Base-by-base conservation (phyloP, 2,329 filamentous ascomycete species). In the Penicillium sp. region DNA sequence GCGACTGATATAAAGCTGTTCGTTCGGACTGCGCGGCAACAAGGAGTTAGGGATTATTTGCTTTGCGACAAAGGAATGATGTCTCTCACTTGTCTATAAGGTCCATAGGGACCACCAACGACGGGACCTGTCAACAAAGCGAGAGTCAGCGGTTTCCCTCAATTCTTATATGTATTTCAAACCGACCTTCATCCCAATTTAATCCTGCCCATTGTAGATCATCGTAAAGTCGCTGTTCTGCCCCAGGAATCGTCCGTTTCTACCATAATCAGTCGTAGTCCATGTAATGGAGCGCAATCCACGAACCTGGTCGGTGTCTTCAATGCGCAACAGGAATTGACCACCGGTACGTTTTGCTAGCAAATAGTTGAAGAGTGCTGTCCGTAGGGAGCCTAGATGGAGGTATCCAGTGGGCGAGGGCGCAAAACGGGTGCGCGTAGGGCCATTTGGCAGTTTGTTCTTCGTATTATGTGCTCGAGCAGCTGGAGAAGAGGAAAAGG, bases 371-470 rank as follows among this genome's bases (percentile, higher is more conserved):
- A 92, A 97, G n/a, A 99, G 77, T 0, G 95, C 95, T 0, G 94
- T 99, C 58, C 94, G 84, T 37, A 99, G 76, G 0, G 93, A 96
- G 4, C 94, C 94, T 13, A 99, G 81, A 75, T 99, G 94, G 25
- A 99, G 82, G 68, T 93, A 93, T 1, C 94, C 94, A 0, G 94
- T 99, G 0, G 94, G 94, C 1, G 94, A 97, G 0, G 94, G 94
- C 1, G 95, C 94, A 75, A 99, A 99, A 47, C 94, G 88, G 19
- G 94, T 91, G 73, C 91, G 82, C 58, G 86, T 86, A 46, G 89
- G 89, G 7, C 71, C 75, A 29, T 78, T 76, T 29, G 86, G 78
- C 47, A 77, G 72, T 62, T 71, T 69, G 56, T 65, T 73, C 56
- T 69, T 75, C 56, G 65, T 61, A 63, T 72, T 75, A 61, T 67